Evolutionary conservation across 2,329 filamentous ascomycete species (phyloP).

Genomic region (Paraconiothyrium sp.): DNA sequence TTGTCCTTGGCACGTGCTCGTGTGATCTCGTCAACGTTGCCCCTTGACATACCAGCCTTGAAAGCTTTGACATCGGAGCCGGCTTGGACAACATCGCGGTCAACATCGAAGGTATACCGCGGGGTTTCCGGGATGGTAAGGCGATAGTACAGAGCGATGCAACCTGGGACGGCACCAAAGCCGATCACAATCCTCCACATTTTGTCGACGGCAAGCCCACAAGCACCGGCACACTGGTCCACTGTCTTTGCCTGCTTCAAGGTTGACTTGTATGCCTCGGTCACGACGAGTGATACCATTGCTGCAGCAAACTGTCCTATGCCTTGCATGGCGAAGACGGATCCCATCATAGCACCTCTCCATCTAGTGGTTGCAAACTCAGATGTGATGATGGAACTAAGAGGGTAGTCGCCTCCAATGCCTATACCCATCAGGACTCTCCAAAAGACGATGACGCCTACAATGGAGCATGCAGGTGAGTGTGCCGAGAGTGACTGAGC

Average conservation of each 20-base stretch:
- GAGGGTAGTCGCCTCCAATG: conserved; percentile 62
- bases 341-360: conserved; percentile 86
- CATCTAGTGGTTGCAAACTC: conserved; percentile 89
- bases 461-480: conserved; percentile 46
- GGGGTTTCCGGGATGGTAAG: conserved; percentile 89
- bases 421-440: conserved; percentile 51
- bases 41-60: conserved; percentile 68
- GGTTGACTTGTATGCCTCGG: conserved; percentile 73
- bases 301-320: conserved; percentile 81
- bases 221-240: conserved; percentile 68
- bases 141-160: conserved; percentile 84
- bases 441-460: conserved; percentile 52
- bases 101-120: conserved; percentile 85
- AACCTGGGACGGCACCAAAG: conserved; percentile 81
- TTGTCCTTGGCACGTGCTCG: conserved; percentile 67
- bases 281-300: conserved; percentile 78
- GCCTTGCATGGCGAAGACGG: conserved; percentile 88
- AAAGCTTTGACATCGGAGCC: conserved; percentile 76
- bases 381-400: conserved; percentile 84
- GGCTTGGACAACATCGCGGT: conserved; percentile 77
- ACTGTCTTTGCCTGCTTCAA: conserved; percentile 63
- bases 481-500: conserved; percentile 49
- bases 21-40: conserved; percentile 70
- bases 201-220: conserved; percentile 79
- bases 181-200: conserved; percentile 87